Conservation (phyloP, 2,329 filamentous ascomycete genomes). For the Colletotrichum tanaceti region DNA sequence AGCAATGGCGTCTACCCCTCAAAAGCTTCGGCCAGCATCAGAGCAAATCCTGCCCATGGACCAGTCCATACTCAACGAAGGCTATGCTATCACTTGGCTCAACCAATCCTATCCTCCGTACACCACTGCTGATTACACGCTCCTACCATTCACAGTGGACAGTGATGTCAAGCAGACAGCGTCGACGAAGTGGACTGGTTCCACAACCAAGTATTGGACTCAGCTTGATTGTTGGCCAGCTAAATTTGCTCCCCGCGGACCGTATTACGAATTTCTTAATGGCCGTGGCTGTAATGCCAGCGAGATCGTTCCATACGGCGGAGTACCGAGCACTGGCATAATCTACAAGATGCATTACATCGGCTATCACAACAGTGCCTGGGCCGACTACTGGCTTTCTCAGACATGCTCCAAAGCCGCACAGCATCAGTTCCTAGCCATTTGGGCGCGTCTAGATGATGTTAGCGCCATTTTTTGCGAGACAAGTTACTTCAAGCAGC, state of each 20-base stretch:
- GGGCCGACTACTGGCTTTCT: constrained; percentile 45
- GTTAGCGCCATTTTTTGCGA: constrained; percentile 57
- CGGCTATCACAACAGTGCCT: constrained; percentile 54
- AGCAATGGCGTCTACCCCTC: constrained; percentile 6
- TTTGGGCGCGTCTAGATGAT: constrained; percentile 42
- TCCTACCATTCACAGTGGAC: constrained; percentile 55
- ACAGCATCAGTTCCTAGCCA: constrained; percentile 53
- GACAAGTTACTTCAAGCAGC: constrained; percentile 58
- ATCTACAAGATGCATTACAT: constrained; percentile 54
- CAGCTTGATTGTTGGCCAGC: constrained; percentile 54
- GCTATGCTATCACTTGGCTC: constrained; percentile 60
- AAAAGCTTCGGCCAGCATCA: constrained; percentile 34
- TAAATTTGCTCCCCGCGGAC: constrained; percentile 8
- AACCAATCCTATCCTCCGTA: constrained; percentile 57
- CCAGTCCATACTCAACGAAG: constrained; percentile 54
- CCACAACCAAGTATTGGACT: constrained; percentile 50
- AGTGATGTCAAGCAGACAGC: not conserved
- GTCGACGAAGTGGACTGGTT: constrained; percentile 46
- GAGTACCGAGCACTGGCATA: not conserved
- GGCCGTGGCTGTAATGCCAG: constrained; percentile 53
- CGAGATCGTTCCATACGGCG: constrained; percentile 23
- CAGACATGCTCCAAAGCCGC: constrained; percentile 48
- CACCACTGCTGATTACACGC: constrained; percentile 55
- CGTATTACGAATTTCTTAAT: constrained; percentile 49
- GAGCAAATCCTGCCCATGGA: constrained; percentile 47